phyloP scores from a whole-genome alignment of 495 filamentous ascomycete species.

The Aspergillus heteromorphus region DNA sequence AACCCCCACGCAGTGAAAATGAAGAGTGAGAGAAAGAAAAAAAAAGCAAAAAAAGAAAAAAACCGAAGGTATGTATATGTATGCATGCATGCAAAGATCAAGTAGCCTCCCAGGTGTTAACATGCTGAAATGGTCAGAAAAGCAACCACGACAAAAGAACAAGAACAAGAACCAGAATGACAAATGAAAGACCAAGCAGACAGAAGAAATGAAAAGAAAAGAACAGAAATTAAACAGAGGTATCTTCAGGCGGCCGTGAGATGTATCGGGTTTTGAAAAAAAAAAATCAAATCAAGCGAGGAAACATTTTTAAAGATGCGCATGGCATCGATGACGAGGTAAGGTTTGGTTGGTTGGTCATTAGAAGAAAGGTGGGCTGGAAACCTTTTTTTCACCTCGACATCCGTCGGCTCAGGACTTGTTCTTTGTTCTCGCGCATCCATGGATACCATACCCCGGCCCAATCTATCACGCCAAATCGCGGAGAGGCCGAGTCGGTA shows the following conservation, averaged over 20 bases:
- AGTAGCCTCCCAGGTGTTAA: constrained; percentile 7
- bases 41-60: neutral
- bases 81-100: constrained; percentile 2
- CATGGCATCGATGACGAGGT: too few species aligned
- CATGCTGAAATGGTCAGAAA: neutral
- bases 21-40: neutral
- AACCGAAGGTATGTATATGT: neutral
- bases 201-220: constrained; percentile 4
- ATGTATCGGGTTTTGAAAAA: neutral
- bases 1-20: too few species aligned
- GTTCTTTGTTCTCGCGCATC: constrained; percentile 31
- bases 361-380: neutral
- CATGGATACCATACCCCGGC: constrained; percentile 39
- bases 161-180: too few species aligned
- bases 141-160: constrained; percentile 2
- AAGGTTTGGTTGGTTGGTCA: too few species aligned
- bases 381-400: constrained; percentile 1
- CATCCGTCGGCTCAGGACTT: constrained; percentile 14
- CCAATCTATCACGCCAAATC: constrained; percentile 38
- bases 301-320: neutral
- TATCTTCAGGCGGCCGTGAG: constrained; percentile 5
- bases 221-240: neutral
- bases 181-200: too few species aligned
- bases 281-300: too few species aligned
- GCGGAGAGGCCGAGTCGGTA: constrained; percentile 14